Percentiles rank a stretch among this genome's conserved stretches.
These are phyloP conservation scores for Fremontodendron californicum DNA, from an alignment of 345 rosid species.

Conservation along the genomic window DNA sequence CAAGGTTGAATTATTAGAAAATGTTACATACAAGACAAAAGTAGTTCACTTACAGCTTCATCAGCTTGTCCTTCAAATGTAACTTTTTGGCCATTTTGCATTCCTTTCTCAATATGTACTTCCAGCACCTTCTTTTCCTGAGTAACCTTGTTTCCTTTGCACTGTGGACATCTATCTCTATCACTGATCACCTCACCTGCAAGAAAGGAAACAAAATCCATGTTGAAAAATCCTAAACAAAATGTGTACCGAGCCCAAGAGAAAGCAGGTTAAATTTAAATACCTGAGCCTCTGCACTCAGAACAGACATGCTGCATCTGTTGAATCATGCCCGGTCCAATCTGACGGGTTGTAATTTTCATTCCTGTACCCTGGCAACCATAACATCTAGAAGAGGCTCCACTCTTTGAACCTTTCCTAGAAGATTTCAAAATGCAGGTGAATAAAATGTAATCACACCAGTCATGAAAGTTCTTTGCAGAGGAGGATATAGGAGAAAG, in stretches of 20 bases:
- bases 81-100: constrained; percentile 50
- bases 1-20: not conserved
- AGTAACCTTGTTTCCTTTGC: constrained; percentile 46
- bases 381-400: constrained; percentile 39
- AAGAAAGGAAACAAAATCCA: not conserved
- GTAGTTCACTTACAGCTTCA: constrained; percentile 47
- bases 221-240: not conserved
- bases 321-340: constrained; percentile 51
- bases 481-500: not conserved
- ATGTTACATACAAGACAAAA: not conserved
- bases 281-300: constrained; percentile 56
- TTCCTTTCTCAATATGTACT: constrained; percentile 60
- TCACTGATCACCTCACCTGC: constrained; percentile 54
- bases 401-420: constrained; percentile 64
- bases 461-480: not conserved
- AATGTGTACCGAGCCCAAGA: not conserved
- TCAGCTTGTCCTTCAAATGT: constrained; percentile 56
- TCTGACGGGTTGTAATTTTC: constrained; percentile 43
- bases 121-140: constrained; percentile 57
- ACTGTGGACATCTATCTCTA: constrained; percentile 48
- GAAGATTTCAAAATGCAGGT: not conserved
- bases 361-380: constrained; percentile 63
- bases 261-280: not conserved
- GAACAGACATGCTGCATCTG: constrained; percentile 61
- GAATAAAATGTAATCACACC: not conserved